Percentiles rank a stretch among this genome's conserved stretches.
Evolutionary conservation across 305 asterid genomes (phyloP).

Genomic region (Fraxinus nigra): DNA sequence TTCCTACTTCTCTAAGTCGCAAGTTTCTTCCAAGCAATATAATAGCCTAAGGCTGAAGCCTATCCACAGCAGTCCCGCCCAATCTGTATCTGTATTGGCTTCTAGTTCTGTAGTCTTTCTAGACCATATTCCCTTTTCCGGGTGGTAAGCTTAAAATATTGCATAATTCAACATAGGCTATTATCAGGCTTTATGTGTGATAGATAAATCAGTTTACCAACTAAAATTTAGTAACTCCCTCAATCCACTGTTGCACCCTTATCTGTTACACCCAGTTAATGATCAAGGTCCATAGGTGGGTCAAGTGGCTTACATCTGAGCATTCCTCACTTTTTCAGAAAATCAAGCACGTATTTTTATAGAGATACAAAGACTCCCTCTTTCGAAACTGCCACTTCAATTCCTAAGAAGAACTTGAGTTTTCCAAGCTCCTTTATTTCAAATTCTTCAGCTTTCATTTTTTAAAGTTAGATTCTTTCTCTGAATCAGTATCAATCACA

Average conservation of each 20-base stretch:
- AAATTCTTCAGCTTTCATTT: neutral
- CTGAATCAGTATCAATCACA: neutral
- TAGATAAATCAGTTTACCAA: neutral
- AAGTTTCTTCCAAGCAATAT: neutral
- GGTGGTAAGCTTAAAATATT: neutral
- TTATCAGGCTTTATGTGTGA: neutral
- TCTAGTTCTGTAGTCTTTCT: neutral
- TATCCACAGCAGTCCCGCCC: neutral
- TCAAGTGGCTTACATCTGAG: slow-evolving; percentile 1
- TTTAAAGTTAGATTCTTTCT: neutral
- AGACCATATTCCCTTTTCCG: neutral
- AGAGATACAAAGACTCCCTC: neutral
- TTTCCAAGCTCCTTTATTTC: neutral
- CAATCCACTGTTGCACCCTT: neutral
- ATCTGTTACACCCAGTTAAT: neutral
- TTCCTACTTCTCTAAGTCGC: neutral
- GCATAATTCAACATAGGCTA: neutral
- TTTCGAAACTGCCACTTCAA: neutral
- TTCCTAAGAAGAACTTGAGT: neutral
- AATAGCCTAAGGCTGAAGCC: neutral
- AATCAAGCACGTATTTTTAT: neutral
- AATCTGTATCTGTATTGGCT: neutral
- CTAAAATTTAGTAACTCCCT: neutral
- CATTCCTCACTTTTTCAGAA: neutral
- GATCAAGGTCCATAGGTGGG: neutral